A percentile compares a stretch with the other conserved stretches of the same genome.
Evolutionary conservation across 2,329 filamentous ascomycete species (phyloP).

Genomic region (Alternaria burnsii): DNA sequence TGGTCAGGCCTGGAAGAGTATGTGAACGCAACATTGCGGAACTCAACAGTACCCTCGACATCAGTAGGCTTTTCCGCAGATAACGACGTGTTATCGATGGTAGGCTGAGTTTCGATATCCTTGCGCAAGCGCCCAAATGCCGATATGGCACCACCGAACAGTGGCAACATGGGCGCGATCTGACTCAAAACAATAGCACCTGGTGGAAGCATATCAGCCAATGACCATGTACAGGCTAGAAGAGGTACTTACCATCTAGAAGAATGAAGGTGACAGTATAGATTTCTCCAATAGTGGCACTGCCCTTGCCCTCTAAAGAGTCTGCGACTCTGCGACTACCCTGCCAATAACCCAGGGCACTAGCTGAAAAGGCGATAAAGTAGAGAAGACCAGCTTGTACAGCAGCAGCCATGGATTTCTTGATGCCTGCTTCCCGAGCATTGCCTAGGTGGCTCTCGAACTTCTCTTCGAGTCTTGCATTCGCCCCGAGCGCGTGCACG

Average conservation of each 20-base stretch:
- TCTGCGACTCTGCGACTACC: conserved; percentile 65
- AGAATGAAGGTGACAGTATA: conserved; percentile 66
- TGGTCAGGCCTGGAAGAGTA: conserved; percentile 54
- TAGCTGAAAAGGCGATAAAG: conserved; percentile 73
- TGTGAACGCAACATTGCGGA: conserved; percentile 52
- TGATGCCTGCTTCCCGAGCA: conserved; percentile 63
- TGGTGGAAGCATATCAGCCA: conserved; percentile 23
- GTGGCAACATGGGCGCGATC: conserved; percentile 58
- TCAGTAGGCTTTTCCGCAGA: conserved; percentile 34
- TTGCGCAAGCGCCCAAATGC: conserved; percentile 66
- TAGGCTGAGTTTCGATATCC: conserved; percentile 62
- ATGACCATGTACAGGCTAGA: not conserved
- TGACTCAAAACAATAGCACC: conserved; percentile 58
- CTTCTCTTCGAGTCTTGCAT: conserved; percentile 65
- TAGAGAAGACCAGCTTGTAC: conserved; percentile 69
- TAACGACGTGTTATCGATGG: conserved; percentile 50
- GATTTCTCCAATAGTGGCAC: conserved; percentile 56
- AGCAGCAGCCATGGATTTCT: conserved; percentile 66
- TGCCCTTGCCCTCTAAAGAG: conserved; percentile 47
- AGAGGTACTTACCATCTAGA: conserved; percentile 55
- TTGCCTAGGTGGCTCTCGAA: conserved; percentile 63
- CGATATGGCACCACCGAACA: conserved; percentile 60
- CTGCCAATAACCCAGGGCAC: conserved; percentile 74
- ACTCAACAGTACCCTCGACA: conserved; percentile 58
- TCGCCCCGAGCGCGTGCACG: conserved; percentile 71